A percentile compares a stretch with the other conserved stretches of the same genome.
Conservation (phyloP, 139 green algal genomes). For the Chlorella sorokiniana region DNA sequence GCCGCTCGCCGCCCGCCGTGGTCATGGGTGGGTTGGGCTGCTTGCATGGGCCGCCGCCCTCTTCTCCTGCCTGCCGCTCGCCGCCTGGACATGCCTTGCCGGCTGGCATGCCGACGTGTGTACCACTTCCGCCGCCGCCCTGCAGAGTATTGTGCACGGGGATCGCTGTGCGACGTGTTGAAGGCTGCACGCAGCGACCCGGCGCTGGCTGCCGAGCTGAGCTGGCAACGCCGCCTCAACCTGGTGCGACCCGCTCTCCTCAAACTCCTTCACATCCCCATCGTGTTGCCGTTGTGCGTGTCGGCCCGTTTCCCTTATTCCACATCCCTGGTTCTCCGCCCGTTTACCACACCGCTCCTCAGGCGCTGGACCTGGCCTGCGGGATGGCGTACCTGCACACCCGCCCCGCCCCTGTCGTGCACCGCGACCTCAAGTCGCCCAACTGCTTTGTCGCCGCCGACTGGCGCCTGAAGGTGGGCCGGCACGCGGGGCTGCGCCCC, state of each 20-base stretch:
- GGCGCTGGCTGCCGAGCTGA: neutral
- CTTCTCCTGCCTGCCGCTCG: too few species aligned
- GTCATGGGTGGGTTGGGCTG: neutral
- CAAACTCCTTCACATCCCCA: too few species aligned
- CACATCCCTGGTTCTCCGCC: neutral
- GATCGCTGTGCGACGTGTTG: neutral
- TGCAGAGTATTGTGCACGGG: neutral
- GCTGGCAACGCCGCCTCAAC: neutral
- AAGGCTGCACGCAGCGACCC: neutral
- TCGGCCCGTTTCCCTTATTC: neutral
- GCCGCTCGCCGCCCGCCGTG: constrained; percentile 8
- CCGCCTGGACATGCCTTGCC: neutral
- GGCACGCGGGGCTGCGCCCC: neutral
- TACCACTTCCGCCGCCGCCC: neutral
- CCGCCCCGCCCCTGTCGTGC: constrained; percentile 70
- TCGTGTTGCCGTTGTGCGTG: neutral
- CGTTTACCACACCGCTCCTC: neutral
- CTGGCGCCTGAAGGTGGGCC: constrained; percentile 23
- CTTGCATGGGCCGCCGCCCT: neutral
- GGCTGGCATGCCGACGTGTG: too few species aligned
- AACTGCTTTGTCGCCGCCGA: constrained; percentile 42
- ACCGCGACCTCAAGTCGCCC: constrained; percentile 78
- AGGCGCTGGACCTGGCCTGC: neutral
- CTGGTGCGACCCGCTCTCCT: neutral
- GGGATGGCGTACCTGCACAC: constrained; percentile 57